Evolutionary conservation across 257 asterid species (phyloP).

Genomic region (Asclepias syriaca): DNA sequence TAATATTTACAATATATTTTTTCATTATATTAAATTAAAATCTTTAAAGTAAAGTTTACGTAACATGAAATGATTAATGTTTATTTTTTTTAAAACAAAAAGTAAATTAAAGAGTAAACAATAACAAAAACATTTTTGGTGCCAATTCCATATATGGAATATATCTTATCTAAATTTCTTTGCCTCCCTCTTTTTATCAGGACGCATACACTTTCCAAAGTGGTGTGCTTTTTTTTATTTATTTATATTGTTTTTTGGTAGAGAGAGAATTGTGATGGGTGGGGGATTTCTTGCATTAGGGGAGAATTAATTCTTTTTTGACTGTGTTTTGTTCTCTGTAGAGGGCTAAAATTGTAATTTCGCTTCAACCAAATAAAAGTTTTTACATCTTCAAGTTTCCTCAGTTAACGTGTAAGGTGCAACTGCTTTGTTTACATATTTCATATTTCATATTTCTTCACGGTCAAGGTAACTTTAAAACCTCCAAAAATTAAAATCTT

Average conservation of each 20-base stretch:
- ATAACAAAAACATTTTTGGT: not conserved
- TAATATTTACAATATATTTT: no score
- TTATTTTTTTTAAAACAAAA: no score
- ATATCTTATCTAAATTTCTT: no score
- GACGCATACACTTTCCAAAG: not conserved
- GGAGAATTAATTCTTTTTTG: not conserved
- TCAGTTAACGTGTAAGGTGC: conserved; percentile 9
- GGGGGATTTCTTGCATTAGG: not conserved
- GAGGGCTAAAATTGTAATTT: not conserved
- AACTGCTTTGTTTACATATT: not conserved
- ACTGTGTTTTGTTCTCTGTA: not conserved
- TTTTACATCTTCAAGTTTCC: conserved; percentile 1
- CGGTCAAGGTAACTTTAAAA: conserved; percentile 3
- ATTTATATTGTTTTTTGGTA: no score
- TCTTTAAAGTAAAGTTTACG: no score
- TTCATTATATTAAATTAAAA: no score
- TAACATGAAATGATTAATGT: no score
- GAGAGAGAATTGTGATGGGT: no score
- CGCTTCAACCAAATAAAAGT: not conserved
- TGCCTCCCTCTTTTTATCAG: not conserved
- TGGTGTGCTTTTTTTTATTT: not conserved
- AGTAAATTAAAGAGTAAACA: no score
- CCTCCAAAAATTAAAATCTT: not conserved
- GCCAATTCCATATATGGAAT: not conserved
- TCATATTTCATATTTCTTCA: not conserved